phyloP scores from a whole-genome alignment of 495 filamentous ascomycete genomes.

The Schizothecium vesticola region DNA sequence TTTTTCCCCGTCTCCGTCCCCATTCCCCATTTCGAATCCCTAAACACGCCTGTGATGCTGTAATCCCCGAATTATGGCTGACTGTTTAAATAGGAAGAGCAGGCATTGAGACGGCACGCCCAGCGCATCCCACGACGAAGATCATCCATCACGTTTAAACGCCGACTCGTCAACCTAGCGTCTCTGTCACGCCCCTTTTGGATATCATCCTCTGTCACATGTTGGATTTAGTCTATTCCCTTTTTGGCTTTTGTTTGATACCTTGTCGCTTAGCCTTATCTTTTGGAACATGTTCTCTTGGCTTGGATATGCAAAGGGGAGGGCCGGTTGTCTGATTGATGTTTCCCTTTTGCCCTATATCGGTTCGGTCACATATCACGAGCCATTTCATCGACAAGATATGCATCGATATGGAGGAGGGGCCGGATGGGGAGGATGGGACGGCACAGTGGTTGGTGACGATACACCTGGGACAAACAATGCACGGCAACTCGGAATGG shows the following conservation, averaged over 20 bases:
- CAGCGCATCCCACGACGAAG: neutral
- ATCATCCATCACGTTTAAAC: neutral
- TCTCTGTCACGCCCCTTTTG: neutral
- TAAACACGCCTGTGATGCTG: neutral
- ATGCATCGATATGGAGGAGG: neutral
- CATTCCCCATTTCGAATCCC: neutral
- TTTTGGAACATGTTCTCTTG: neutral
- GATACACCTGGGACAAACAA: neutral
- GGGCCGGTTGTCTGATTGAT: neutral
- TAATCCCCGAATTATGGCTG: neutral
- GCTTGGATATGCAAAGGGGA: neutral
- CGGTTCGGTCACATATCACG: neutral
- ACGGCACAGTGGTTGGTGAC: neutral
- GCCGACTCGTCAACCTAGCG: neutral
- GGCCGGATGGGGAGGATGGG: too few relatives aligned
- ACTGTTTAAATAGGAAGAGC: slow-evolving; percentile 3
- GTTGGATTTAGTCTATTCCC: neutral
- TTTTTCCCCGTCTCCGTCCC: neutral
- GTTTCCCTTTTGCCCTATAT: neutral
- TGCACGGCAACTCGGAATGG: neutral
- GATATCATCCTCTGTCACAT: neutral
- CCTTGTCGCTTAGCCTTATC: slow-evolving; percentile 23
- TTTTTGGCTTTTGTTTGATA: slow-evolving; percentile 27
- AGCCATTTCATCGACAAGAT: neutral
- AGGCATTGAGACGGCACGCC: neutral